A percentile compares a stretch with the other conserved stretches of the same genome.
Conservation (phyloP, 2,329 filamentous ascomycete genomes). For the Juglanconis sp. region DNA sequence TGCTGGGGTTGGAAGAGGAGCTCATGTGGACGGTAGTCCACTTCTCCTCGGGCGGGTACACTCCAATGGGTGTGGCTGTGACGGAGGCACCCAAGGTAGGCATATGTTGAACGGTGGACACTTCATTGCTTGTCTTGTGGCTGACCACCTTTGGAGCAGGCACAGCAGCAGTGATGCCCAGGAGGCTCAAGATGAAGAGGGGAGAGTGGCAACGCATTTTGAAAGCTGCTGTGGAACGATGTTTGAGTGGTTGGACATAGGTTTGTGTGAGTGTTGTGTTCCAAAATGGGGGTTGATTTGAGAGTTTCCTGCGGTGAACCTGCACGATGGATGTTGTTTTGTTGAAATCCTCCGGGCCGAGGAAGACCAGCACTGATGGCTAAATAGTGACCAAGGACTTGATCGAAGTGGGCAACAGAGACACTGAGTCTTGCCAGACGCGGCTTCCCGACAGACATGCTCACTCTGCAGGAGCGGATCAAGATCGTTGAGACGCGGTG, state of each 20-base stretch:
- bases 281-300: neutral
- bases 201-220: conserved; percentile 8
- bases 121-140: neutral
- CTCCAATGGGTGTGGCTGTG: neutral
- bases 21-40: neutral
- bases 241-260: neutral
- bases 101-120: neutral
- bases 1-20: neutral
- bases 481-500: neutral
- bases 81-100: neutral
- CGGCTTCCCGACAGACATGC: conserved; percentile 8
- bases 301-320: neutral
- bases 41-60: neutral
- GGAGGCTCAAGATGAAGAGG: conserved; percentile 1
- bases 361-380: neutral
- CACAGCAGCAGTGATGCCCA: conserved; percentile 1
- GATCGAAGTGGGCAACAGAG: neutral
- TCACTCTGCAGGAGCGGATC: neutral
- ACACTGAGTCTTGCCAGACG: neutral
- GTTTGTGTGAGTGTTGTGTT: neutral
- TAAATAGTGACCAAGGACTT: neutral
- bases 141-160: neutral
- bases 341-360: neutral
- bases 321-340: neutral
- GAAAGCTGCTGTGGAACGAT: neutral